These are phyloP conservation scores for Pneumocystis oryctolagi DNA, from an alignment of 1,139 yeast genomes.

Conservation along the genomic window DNA sequence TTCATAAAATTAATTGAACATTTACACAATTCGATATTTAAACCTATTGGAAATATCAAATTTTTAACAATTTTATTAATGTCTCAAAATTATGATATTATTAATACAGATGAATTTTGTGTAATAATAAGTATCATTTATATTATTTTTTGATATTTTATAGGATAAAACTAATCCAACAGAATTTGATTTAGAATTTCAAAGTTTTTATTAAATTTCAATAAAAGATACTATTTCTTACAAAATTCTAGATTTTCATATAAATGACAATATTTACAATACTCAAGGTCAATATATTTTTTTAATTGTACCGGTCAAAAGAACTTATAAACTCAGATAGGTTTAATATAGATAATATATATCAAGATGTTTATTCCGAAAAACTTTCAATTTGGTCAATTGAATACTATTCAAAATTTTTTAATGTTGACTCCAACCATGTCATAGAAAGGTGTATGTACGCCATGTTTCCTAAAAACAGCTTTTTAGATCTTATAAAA, in stretches of 20 bases:
- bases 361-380: slow-evolving; percentile 10
- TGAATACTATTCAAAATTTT: slow-evolving; percentile 15
- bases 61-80: background rate
- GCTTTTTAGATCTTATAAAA: slow-evolving; percentile 28
- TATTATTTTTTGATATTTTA: background rate
- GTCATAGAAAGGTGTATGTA: slow-evolving; percentile 29
- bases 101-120: background rate
- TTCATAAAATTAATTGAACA: too few relatives aligned
- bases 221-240: background rate
- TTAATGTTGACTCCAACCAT: slow-evolving; percentile 23
- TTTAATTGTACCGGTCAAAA: background rate
- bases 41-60: background rate
- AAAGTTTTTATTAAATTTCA: background rate
- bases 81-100: background rate
- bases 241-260: background rate
- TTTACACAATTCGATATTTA: too few relatives aligned
- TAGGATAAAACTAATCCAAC: background rate
- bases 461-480: slow-evolving; percentile 28
- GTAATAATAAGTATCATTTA: background rate
- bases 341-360: background rate
- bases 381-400: slow-evolving; percentile 14
- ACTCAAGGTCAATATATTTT: background rate
- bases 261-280: background rate
- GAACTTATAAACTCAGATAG: background rate
- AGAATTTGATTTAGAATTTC: background rate